Evolutionary conservation across 371 early-diverging fungal genomes (phyloP).

Genomic region (Actinomortierella ambigua): DNA sequence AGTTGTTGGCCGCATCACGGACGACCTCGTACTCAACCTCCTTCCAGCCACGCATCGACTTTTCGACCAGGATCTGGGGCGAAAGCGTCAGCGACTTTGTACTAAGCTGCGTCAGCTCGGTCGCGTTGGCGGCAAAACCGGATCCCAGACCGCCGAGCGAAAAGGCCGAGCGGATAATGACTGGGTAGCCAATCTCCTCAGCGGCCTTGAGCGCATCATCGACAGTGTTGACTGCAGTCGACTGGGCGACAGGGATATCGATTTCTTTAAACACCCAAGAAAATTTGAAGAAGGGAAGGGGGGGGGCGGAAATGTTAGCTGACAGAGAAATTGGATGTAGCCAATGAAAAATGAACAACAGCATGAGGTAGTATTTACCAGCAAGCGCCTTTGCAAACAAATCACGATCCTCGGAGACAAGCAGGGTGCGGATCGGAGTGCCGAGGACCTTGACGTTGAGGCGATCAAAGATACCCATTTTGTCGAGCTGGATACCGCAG

Average conservation of each 20-base stretch:
- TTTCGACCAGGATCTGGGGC: slow-evolving; percentile 91
- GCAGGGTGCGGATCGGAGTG: slow-evolving; percentile 89
- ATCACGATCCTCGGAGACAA: slow-evolving; percentile 92
- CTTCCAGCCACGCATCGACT: slow-evolving; percentile 98
- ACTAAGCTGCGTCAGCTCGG: slow-evolving; percentile 73
- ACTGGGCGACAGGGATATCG: slow-evolving; percentile 85
- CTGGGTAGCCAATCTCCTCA: slow-evolving; percentile 84
- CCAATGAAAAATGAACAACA: too few relatives aligned
- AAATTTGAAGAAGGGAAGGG: not conserved
- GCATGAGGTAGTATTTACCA: too few relatives aligned
- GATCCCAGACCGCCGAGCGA: slow-evolving; percentile 96
- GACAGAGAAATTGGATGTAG: too few relatives aligned
- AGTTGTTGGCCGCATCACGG: slow-evolving; percentile 92
- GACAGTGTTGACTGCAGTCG: slow-evolving; percentile 80
- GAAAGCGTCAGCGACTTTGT: slow-evolving; percentile 80
- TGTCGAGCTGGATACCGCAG: slow-evolving; percentile 86
- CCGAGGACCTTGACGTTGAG: slow-evolving; percentile 89
- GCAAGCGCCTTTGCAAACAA: slow-evolving; percentile 89
- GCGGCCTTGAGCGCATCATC: slow-evolving; percentile 88
- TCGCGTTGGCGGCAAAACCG: slow-evolving; percentile 86
- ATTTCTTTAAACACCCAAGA: slow-evolving; percentile 66
- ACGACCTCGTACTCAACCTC: slow-evolving; percentile 98
- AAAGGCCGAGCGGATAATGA: slow-evolving; percentile 92
- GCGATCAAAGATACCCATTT: slow-evolving; percentile 77
- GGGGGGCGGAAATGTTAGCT: slow-evolving; percentile 9